These are phyloP conservation scores for Hortiboletus campestris DNA, from an alignment of 768 basidiomycete species.

Conservation along the genomic window DNA sequence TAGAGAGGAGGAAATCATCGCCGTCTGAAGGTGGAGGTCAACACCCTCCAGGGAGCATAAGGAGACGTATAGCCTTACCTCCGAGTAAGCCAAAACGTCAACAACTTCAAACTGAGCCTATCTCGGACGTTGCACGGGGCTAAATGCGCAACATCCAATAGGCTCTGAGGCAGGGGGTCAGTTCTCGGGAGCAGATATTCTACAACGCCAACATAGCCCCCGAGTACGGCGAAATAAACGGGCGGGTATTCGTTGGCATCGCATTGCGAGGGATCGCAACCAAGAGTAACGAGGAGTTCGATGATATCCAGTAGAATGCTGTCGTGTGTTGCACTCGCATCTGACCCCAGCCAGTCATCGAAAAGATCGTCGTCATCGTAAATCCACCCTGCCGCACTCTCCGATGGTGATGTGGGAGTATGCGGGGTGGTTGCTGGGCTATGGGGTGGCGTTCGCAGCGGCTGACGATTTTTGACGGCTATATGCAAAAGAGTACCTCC, in stretches of 20 bases:
- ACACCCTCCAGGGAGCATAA: too few species aligned
- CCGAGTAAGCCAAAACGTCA: background rate
- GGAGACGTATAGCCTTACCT: background rate
- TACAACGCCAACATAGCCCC: background rate
- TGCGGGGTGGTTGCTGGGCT: too few species aligned
- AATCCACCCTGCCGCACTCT: too few species aligned
- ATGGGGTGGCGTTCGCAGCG: too few species aligned
- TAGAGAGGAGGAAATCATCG: too few species aligned
- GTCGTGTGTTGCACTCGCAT: too few species aligned
- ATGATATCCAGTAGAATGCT: background rate
- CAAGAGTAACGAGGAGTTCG: background rate
- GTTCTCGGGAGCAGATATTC: background rate
- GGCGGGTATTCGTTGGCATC: background rate
- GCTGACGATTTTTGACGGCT: too few species aligned
- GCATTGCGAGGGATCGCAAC: constrained; percentile 2
- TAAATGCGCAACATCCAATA: background rate
- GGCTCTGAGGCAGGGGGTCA: background rate
- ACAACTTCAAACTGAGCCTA: background rate
- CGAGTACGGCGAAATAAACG: background rate
- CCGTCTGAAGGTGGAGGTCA: too few species aligned
- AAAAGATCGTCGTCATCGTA: too few species aligned
- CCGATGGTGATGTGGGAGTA: too few species aligned
- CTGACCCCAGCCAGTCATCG: too few species aligned
- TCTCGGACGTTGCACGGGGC: background rate
- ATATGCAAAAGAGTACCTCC: background rate